Conservation (phyloP, 1,284 basidiomycete genomes). For the Peniophora sp. region DNA sequence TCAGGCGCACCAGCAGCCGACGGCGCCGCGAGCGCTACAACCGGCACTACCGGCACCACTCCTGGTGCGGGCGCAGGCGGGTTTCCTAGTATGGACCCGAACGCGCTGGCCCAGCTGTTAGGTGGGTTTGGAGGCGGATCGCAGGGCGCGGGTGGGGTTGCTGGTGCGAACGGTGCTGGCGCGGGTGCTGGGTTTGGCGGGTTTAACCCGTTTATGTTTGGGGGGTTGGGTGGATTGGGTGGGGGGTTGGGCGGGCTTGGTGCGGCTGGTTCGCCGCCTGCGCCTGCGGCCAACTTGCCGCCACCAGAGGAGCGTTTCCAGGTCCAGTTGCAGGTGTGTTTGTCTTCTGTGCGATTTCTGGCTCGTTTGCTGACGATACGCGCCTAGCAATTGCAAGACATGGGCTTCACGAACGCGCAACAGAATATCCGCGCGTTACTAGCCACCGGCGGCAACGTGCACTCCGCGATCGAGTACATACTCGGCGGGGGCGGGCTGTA, state of each 20-base stretch:
- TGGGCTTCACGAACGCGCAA: constrained; percentile 78
- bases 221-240: constrained; percentile 22
- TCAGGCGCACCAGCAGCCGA: constrained; percentile 9
- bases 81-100: constrained; percentile 9
- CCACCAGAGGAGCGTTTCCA: constrained; percentile 88
- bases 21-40: constrained; percentile 8
- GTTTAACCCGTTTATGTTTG: constrained; percentile 22
- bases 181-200: constrained; percentile 4
- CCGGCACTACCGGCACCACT: constrained; percentile 1
- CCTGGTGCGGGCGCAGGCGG: constrained; percentile 5
- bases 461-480: constrained; percentile 88
- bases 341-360: neutral
- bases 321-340: constrained; percentile 66
- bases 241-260: constrained; percentile 15
- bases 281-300: constrained; percentile 60
- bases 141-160: constrained; percentile 10
- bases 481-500: constrained; percentile 67
- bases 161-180: constrained; percentile 6
- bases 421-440: constrained; percentile 87
- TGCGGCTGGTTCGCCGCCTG: constrained; percentile 21
- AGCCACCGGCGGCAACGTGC: constrained; percentile 84
- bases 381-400: constrained; percentile 74
- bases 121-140: constrained; percentile 14
- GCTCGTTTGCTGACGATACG: constrained; percentile 1
- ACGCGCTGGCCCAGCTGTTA: constrained; percentile 8